Evolutionary conservation across 768 basidiomycete genomes (phyloP).

Genomic region (Pisolithus orientalis): DNA sequence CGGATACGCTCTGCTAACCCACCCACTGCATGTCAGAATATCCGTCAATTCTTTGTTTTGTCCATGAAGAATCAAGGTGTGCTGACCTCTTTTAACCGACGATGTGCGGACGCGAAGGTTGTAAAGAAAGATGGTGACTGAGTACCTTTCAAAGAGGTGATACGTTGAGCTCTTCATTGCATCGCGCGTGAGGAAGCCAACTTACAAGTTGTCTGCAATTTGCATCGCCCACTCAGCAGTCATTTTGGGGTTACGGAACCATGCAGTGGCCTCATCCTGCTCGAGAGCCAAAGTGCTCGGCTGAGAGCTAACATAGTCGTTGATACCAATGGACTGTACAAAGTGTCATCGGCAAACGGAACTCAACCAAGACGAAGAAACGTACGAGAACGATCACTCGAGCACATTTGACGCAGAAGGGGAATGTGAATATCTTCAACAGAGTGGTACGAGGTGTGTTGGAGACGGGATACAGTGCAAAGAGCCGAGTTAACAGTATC

Average conservation of each 20-base stretch:
- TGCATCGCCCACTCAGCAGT: constrained; percentile 29
- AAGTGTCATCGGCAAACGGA: not conserved
- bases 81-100: not conserved
- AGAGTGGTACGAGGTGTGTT: constrained; percentile 10
- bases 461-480: constrained; percentile 28
- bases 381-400: constrained; percentile 18
- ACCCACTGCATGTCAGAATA: constrained; percentile 4
- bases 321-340: constrained; percentile 1
- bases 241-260: constrained; percentile 8
- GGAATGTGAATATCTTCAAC: constrained; percentile 23
- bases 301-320: not conserved
- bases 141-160: constrained; percentile 11
- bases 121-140: constrained; percentile 23
- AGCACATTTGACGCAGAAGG: constrained; percentile 24
- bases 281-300: not conserved
- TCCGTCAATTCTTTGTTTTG: not conserved
- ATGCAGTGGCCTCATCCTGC: not conserved
- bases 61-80: not conserved
- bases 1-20: constrained; percentile 20
- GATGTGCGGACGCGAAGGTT: constrained; percentile 11
- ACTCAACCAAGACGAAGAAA: not conserved
- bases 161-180: not conserved
- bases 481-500: constrained; percentile 31
- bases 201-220: constrained; percentile 30
- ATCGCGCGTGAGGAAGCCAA: not conserved